Base-by-base conservation (phyloP, 78 protist genomes). In the Protostelium mycophagum region DNA sequence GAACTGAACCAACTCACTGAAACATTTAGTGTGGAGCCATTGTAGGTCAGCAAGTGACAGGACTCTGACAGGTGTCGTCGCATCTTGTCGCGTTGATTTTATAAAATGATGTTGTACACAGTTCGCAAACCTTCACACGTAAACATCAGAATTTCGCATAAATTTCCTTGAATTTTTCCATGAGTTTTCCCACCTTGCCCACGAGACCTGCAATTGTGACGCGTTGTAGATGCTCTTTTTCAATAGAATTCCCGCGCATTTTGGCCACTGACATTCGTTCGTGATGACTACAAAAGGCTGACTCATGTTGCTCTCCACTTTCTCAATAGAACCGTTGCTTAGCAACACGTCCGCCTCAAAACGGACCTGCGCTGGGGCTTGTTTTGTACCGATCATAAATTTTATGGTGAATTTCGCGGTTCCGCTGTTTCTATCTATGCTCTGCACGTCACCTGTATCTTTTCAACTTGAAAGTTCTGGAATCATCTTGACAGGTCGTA, bases 231-330 rank as follows among this genome's bases (percentile, higher is more conserved):
- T 51, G 31, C 31, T 51, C 73, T 90, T 88, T 86, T 93, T 93
- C 84, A 93, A 85, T 28, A 93, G 90, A 28, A 91, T 92, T 84
- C 96, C 96, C 0, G 96, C 96, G 63, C 87, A 36, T 63, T 92
- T 92, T 36, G 89, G 92, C 92, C 91, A 93, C 88, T 93, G 96
- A 63, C 92, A 89, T 37, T 93, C 92, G 84, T 93, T 89, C n/a
- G 96, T 93, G 36, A 93, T 90, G 0, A 93, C 96, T 0, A 93
- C 96, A 85, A 93, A 93, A 83, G 93, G 91, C 38, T 88, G 85
- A 1, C 93, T 88, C 9, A 90, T 85, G 37, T 93, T 93, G 87
- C 91, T 87, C 51, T 93, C 96, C 35, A 93, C 94, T 0, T 51
- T 51, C 16, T 51, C 73, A 51, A 5, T 5, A 5, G 31, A 25